Base-by-base conservation (phyloP, 208 protist genomes). In the Crithidia expoeki region DNA sequence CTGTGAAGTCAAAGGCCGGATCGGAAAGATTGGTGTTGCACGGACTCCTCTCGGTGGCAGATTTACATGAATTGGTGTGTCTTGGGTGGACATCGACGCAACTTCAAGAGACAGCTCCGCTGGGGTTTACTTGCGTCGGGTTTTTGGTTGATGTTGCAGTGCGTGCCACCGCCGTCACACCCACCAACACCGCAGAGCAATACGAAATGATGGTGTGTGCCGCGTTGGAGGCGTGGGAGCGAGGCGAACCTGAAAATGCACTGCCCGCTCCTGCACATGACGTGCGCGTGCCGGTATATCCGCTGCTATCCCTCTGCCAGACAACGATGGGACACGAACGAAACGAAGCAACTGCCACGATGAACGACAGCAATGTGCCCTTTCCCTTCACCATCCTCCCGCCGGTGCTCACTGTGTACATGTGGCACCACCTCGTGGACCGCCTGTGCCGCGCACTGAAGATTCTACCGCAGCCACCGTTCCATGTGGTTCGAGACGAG, bases 361-460 rank as follows among this genome's bases (percentile, higher is more conserved):
- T n/a, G 50, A 9, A 9, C 19, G 50, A 9, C n/a, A n/a, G n/a
- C n/a, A 17, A 47, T 9, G 40, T 30, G 25, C 64, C 72, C 23
- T 77, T 77, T 30, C 72, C 72, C 7, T 77, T 77, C 28, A 42
- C 50, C 1, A 7, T 72, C 33, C 58, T 77, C 12, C 64, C 72
- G 11, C 72, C 72, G 14, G 38, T 77, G 12, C 47, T 72, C 36
- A 77, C 64, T 4, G 42, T 77, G 40, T 66, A 77, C n/a, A 19
- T 77, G 23, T 77, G 72, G 72, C 72, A 77, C 27, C 72, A 77
- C 64, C 25, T 72, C 17, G 36, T 50, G 40, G 33, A 72, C 32
- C 64, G 58, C 16, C 38, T 77, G 19, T 72, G 72, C 23, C 47
- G 56, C 7, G 59, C 72, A 2, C 56, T 72, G 30, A 30, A 61